Conservation (phyloP, 2,329 filamentous ascomycete species). For the Penicillium fuscoglaucum region DNA sequence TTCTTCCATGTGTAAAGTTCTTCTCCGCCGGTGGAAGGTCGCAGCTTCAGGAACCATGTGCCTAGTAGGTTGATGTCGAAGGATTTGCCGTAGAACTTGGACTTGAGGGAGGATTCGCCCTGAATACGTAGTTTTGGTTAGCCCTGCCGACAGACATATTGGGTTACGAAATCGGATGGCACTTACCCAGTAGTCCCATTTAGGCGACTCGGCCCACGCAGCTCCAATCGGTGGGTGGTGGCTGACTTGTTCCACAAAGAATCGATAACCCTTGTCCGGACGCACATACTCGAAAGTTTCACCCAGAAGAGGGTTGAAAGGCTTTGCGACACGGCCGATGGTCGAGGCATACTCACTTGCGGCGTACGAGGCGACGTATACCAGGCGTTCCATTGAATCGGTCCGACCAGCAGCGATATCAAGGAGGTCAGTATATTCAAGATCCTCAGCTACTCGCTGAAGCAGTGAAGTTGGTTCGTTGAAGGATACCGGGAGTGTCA, state of each 20-base stretch:
- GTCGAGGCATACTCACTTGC: constrained; percentile 96
- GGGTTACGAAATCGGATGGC: not conserved
- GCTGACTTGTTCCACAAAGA: constrained; percentile 97
- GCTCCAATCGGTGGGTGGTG: constrained; percentile 95
- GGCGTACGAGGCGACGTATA: constrained; percentile 94
- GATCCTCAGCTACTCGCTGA: constrained; percentile 92
- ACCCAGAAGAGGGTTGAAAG: constrained; percentile 93
- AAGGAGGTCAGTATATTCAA: constrained; percentile 94
- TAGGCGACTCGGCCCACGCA: constrained; percentile 85
- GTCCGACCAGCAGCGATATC: constrained; percentile 81
- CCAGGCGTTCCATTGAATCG: constrained; percentile 86
- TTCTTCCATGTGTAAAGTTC: constrained; percentile 99
- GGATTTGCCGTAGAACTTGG: constrained; percentile 95
- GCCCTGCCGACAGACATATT: not conserved
- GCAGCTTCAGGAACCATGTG: constrained; percentile 91
- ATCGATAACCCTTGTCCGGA: constrained; percentile 95
- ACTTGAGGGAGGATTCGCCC: constrained; percentile 91
- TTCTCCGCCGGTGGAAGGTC: constrained; percentile 70
- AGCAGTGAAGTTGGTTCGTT: constrained; percentile 96
- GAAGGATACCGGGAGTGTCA: constrained; percentile 97
- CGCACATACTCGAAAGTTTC: constrained; percentile 97
- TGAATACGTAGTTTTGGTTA: constrained; percentile 37
- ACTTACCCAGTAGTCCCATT: constrained; percentile 84
- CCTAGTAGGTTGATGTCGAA: constrained; percentile 96
- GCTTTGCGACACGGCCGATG: constrained; percentile 93